phyloP scores from a whole-genome alignment of 2,329 filamentous ascomycete species.

The Knufia fluminis region DNA sequence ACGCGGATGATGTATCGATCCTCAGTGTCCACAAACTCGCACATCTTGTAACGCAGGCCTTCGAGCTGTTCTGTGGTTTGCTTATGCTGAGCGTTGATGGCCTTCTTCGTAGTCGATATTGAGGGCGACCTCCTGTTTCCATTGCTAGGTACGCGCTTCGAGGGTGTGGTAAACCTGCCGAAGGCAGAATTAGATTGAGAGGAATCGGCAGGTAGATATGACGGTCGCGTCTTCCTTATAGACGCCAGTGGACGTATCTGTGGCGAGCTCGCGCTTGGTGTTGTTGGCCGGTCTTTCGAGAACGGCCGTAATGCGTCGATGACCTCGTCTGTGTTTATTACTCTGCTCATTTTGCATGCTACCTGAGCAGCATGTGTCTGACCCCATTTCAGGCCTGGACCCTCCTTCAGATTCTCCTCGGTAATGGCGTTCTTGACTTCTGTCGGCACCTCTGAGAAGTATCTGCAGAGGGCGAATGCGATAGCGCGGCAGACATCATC shows the following conservation, averaged over 20 bases:
- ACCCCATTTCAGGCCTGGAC: conserved; percentile 21
- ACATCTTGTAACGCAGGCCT: conserved; percentile 76
- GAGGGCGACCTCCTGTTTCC: conserved; percentile 17
- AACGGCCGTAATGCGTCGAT: conserved; percentile 53
- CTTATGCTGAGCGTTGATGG: conserved; percentile 79
- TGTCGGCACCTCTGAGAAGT: conserved; percentile 78
- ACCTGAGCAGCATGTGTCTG: conserved; percentile 90
- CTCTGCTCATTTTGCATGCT: conserved; percentile 71
- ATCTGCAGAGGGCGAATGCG: conserved; percentile 87
- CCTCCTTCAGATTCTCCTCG: conserved; percentile 25
- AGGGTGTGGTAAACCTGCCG: conserved; percentile 15
- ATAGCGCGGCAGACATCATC: conserved; percentile 87
- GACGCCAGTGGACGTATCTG: conserved; percentile 16
- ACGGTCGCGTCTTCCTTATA: conserved; percentile 22
- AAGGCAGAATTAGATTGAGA: conserved; percentile 6
- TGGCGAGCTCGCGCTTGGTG: conserved; percentile 12
- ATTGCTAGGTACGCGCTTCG: conserved; percentile 16
- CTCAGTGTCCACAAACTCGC: conserved; percentile 85
- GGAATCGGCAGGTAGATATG: conserved; percentile 18
- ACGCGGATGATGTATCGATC: conserved; percentile 87
- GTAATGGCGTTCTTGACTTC: conserved; percentile 63
- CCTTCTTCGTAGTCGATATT: conserved; percentile 30
- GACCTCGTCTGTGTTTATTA: conserved; percentile 66
- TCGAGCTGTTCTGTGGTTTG: conserved; percentile 86
- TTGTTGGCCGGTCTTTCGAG: conserved; percentile 21